Evolutionary conservation across 345 rosid species (phyloP).

Genomic region (Murraya koenigii): DNA sequence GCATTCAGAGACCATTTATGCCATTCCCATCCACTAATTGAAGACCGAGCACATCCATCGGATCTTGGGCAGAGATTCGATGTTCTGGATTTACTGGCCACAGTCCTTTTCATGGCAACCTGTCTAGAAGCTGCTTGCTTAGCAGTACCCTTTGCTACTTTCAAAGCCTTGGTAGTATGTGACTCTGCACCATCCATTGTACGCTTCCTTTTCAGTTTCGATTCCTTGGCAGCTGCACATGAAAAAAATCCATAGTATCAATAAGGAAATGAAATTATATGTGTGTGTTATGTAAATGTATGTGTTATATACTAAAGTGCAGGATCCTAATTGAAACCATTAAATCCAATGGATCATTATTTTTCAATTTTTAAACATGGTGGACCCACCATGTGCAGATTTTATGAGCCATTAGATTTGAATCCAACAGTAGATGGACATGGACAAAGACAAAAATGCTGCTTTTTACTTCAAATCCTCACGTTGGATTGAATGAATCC

Average conservation of each 20-base stretch:
- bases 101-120: slow-evolving; percentile 25
- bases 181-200: slow-evolving; percentile 25
- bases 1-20: slow-evolving; percentile 86
- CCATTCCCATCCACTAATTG: slow-evolving; percentile 95
- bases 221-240: slow-evolving; percentile 39
- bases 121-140: slow-evolving; percentile 36
- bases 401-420: no score
- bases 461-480: no score
- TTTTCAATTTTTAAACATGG: no score
- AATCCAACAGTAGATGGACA: no score
- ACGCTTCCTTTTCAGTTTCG: slow-evolving; percentile 52
- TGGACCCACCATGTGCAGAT: no score
- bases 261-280: not conserved
- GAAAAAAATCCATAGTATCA: slow-evolving; percentile 6
- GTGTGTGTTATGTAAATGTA: not conserved
- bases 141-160: slow-evolving; percentile 28
- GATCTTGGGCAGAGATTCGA: slow-evolving; percentile 57
- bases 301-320: no score
- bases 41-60: slow-evolving; percentile 88
- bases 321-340: no score
- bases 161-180: slow-evolving; percentile 38
- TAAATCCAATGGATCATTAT: no score
- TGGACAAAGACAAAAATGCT: no score
- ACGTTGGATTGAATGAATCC: no score
- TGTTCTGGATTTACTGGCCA: slow-evolving; percentile 35